Conservation (phyloP, 2,329 filamentous ascomycete species). For the Periconia sp. region DNA sequence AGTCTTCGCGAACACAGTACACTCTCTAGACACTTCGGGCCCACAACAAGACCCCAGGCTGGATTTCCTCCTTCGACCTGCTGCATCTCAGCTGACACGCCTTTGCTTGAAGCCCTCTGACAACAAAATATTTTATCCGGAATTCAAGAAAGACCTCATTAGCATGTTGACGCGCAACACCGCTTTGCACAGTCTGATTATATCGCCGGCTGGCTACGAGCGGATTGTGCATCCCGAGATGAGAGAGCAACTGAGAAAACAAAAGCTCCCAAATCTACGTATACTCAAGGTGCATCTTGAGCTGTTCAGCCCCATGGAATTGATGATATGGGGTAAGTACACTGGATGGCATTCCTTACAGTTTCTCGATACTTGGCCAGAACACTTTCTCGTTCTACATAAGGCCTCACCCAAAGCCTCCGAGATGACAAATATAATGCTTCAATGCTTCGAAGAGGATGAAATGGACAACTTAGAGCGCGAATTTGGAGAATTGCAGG, state of each 20-base stretch:
- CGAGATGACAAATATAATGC: too few species aligned
- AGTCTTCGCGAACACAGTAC: too few species aligned
- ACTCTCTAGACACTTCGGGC: too few species aligned
- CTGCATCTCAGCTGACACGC: neutral
- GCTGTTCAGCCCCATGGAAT: constrained; percentile 7
- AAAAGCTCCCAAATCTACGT: constrained; percentile 1
- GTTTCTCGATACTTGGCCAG: too few species aligned
- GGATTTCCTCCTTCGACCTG: constrained; percentile 1
- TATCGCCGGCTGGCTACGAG: neutral
- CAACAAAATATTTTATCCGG: neutral
- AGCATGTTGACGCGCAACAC: constrained; percentile 3
- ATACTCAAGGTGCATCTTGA: neutral
- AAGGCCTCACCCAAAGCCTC: too few species aligned
- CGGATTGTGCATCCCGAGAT: constrained; percentile 4
- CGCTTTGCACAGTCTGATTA: neutral
- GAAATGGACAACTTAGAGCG: too few species aligned
- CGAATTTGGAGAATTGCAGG: too few species aligned
- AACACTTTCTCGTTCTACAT: too few species aligned
- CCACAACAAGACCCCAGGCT: neutral
- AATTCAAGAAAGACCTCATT: constrained; percentile 5
- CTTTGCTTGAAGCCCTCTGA: neutral
- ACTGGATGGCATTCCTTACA: constrained; percentile 6
- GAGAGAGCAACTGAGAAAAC: neutral
- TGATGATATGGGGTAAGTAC: constrained; percentile 7
- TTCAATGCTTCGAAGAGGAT: too few species aligned